phyloP scores from a whole-genome alignment of 768 basidiomycete species.

The Auriscalpium orientale region DNA sequence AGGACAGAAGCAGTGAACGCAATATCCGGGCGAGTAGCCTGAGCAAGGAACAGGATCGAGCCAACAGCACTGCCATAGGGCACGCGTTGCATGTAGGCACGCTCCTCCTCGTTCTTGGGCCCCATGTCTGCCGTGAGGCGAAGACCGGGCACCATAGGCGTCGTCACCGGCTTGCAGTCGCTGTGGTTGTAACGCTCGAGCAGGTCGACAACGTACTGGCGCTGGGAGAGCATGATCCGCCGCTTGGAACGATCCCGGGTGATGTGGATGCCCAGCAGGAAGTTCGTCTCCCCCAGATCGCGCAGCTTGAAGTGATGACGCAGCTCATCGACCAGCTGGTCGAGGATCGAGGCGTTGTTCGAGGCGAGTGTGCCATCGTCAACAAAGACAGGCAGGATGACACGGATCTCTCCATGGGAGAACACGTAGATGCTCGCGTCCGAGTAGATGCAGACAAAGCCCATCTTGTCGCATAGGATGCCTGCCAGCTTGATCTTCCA shows the following conservation, averaged over 20 bases:
- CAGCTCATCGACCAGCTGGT: too few species aligned
- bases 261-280: not conserved
- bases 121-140: not conserved
- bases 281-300: not conserved
- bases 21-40: conserved; percentile 28
- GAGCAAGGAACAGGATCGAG: not conserved
- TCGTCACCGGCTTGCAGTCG: not conserved
- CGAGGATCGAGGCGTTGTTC: too few species aligned
- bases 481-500: too few species aligned
- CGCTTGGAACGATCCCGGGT: not conserved
- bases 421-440: too few species aligned
- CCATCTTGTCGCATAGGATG: too few species aligned
- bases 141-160: conserved; percentile 2
- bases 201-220: conserved; percentile 1
- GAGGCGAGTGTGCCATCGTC: too few species aligned
- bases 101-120: not conserved
- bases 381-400: too few species aligned
- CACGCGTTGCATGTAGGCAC: not conserved
- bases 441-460: too few species aligned
- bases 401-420: too few species aligned
- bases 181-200: not conserved
- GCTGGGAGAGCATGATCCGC: not conserved
- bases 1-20: conserved; percentile 24
- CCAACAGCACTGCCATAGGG: not conserved
- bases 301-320: not conserved